Evolutionary conservation across 2,329 filamentous ascomycete genomes (phyloP), one percentile per base, ranked within the genome.

Genomic region (Drechmeria coniospora): DNA sequence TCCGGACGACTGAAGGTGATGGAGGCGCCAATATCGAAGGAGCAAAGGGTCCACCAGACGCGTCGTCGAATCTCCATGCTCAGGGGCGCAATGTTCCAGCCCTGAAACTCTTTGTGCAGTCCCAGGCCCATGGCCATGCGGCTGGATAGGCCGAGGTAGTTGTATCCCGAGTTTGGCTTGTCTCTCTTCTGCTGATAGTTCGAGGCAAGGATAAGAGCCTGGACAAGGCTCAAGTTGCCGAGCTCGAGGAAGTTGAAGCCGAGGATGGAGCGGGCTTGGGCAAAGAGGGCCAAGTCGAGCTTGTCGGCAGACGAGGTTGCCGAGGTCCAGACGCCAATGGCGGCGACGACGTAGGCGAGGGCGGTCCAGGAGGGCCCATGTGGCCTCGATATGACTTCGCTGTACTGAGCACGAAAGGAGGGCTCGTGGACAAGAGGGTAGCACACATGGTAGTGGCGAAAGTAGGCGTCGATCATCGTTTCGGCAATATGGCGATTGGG

Each of bases 161-260:
- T 65, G 40, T 64, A 65, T 1, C 59, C 59, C 0, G 61, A 63
- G 35, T 67, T 67, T 4, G 61, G 61, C 10, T 60, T 49, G 31
- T 66, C 56, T 15, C 56, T 47, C 36, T 65, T 65, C 32, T 67
- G 63, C 4, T 63, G 47, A 37, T 65, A 65, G 26, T 64, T 64
- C 1, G 53, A 54, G 27, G 52, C 49, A 3, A 65, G 42, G 1
- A 49, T 44, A n/a, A 65, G 43, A 0, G 53, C 53, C 34, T 63
- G 61, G 1, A 64, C 57, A 0, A 60, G 41, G 4, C 53, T 51
- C 8, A 64, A 35, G 22, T 56, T 61, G 1, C 60, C 61, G 10
- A 49, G 48, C 34, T 65, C 59, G 3, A 64, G 44, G 25, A 51
- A 50, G 21, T 56, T 51, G 14, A 60, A 53, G 2, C 51, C 54